Conservation (phyloP, 1,284 basidiomycete genomes). For the Trichosporon sp. region DNA sequence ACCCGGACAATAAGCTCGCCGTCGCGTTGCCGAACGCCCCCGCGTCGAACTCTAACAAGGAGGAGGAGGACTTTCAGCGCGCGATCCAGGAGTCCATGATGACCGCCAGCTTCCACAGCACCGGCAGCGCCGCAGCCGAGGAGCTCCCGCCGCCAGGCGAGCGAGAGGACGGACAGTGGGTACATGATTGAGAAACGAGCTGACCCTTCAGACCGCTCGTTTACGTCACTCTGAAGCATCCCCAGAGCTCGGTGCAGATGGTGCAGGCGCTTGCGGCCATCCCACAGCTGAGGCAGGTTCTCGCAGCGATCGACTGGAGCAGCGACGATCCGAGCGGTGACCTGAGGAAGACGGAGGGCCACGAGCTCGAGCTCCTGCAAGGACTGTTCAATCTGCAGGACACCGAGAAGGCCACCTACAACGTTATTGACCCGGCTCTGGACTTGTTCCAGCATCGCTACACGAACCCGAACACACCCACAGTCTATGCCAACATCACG, state of each 20-base stretch:
- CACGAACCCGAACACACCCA: not conserved
- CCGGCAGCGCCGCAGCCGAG: conserved; percentile 10
- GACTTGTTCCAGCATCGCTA: not conserved
- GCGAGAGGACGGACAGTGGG: conserved; percentile 34
- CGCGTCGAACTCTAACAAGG: conserved; percentile 21
- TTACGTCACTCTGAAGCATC: conserved; percentile 12
- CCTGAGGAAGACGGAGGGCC: not conserved
- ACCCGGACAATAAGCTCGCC: conserved; percentile 32
- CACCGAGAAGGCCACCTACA: conserved; percentile 1
- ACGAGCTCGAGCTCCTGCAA: not conserved
- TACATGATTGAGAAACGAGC: not conserved
- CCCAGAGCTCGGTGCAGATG: conserved; percentile 30
- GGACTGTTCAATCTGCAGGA: conserved; percentile 6
- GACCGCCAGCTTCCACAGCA: conserved; percentile 43
- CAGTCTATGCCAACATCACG: not conserved
- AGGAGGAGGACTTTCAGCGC: conserved; percentile 42
- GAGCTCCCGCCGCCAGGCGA: conserved; percentile 20
- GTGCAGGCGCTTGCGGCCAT: conserved; percentile 41
- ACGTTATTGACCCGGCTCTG: conserved; percentile 3
- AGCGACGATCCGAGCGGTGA: not conserved
- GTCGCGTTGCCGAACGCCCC: conserved; percentile 17
- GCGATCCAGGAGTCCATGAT: conserved; percentile 46
- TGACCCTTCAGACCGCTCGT: conserved; percentile 14
- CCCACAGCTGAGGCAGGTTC: conserved; percentile 34
- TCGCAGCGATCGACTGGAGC: not conserved